Base-by-base conservation (phyloP, 371 early-diverging fungal species). In the Mortierella sp. region DNA sequence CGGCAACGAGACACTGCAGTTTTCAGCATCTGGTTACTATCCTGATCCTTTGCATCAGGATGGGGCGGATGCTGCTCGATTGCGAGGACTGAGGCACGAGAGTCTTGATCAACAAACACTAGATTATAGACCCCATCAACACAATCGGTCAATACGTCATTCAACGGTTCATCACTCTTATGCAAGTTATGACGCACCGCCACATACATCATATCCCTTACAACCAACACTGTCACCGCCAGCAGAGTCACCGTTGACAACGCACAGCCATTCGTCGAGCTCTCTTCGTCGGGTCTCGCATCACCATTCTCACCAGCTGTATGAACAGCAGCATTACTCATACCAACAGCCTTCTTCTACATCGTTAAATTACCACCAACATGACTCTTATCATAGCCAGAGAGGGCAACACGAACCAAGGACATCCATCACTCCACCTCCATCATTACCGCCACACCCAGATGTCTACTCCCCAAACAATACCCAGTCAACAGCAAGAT, bases 31-130 rank as follows among this genome's bases (percentile, higher is more conserved):
- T 1, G 52, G 2, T 6, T 58, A 58, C 61, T 50, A 57, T 21
- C 16, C 41, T 38, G 64, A 73, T 19, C 63, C 67, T 3, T 15
- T 73, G 40, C 58, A 73, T 45, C 73, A 63, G 50, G 67, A 63
- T 40, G 68, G 68, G 10, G 58, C 50, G 16, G 74, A 68, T 1
- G 24, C 33, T 3, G 50, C 24, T 13, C 63, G 63, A 6, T 28
- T 11, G 6, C 48, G 63, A 43, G 58, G 50, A 36, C 21, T 22
- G 1, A 50, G 33, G 40, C 36, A 24, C 8, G 40, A 47, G 7
- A 24, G 40, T 15, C 16, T 16, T 28, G 58, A 41, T 41, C 72
- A 21, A 15, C 33, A 50, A 8, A 7, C 19, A 2, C n/a, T 19
- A 13, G 36, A 50, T 8, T 62, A 72, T 16, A 33, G 43, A 2